phyloP scores from a whole-genome alignment of 805 yeast genomes.

The Lipomyces lipofer region DNA sequence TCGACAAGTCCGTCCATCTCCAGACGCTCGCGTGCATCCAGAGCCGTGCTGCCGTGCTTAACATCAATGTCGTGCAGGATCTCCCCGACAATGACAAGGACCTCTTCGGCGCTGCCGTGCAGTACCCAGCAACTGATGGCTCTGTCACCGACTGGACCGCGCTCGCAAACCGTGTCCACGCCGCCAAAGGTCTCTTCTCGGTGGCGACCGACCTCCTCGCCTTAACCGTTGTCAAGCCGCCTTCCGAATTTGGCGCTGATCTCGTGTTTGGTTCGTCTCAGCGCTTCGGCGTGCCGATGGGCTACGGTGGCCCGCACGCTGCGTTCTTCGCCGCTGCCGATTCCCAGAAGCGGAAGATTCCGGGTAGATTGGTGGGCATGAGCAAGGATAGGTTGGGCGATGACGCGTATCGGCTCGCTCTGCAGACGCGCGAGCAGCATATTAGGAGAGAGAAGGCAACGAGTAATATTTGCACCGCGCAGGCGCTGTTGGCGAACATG shows the following conservation, averaged over 20 bases:
- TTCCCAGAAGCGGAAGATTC: slow-evolving; percentile 83
- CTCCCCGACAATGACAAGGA: slow-evolving; percentile 46
- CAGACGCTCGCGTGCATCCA: slow-evolving; percentile 80
- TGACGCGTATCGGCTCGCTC: slow-evolving; percentile 85
- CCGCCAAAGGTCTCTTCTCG: slow-evolving; percentile 69
- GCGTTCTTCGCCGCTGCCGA: slow-evolving; percentile 91
- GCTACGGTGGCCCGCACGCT: slow-evolving; percentile 99
- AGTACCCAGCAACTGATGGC: slow-evolving; percentile 91
- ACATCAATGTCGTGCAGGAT: slow-evolving; percentile 61
- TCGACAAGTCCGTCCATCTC: slow-evolving; percentile 75
- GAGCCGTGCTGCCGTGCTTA: slow-evolving; percentile 76
- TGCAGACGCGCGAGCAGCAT: slow-evolving; percentile 98
- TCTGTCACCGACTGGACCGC: slow-evolving; percentile 53
- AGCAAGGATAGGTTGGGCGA: slow-evolving; percentile 89
- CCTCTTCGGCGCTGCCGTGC: slow-evolving; percentile 80
- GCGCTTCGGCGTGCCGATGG: slow-evolving; percentile 96
- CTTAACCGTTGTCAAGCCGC: slow-evolving; percentile 79
- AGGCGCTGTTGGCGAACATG: slow-evolving; percentile 92
- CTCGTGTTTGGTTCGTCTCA: slow-evolving; percentile 90
- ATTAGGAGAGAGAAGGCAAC: slow-evolving; percentile 97
- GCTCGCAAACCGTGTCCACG: slow-evolving; percentile 67
- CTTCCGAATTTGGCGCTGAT: slow-evolving; percentile 85
- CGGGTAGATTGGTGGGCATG: slow-evolving; percentile 93
- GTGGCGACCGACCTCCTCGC: slow-evolving; percentile 94
- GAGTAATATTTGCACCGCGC: slow-evolving; percentile 97